Base-by-base conservation (phyloP, 306 rosid genomes). In the Prunus padus region DNA sequence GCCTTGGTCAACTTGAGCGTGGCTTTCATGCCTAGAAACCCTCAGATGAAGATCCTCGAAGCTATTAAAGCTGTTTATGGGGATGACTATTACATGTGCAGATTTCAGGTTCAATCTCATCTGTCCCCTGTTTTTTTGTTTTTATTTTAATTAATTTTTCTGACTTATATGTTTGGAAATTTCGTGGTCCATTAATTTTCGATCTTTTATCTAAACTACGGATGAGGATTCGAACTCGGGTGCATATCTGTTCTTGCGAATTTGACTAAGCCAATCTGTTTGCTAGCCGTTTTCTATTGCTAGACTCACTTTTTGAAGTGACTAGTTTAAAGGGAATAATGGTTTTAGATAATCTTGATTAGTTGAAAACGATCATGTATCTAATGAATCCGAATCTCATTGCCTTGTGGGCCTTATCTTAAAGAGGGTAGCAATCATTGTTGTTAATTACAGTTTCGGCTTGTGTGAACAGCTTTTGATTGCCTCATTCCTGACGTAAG, bases 1-100 rank as follows among this genome's bases (percentile, higher is more conserved):
- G 97, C 92, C 64, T 50, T 91, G 50, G 86, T 93, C 52, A 91
- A 82, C 72, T 4, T 87, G 83, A 89, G 97, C 51, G 93, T 84
- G 20, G n/a, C 67, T 11, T 91, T 87, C 68, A 75, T 1, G 52
- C 94, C 92, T 13, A 84, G 96, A 37, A 57, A 88, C 74, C 96
- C 96, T 16, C 69, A 61, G 9, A 78, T 80, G 77, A 88, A 88
- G 65, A 84, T 93, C 28, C 61, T 83, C 22, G 72, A 82, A 2
- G 54, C 87, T 10, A 20, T 89, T 12, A 84, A 82, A 79, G 88
- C 84, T 2, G 33, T 60, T 6, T 88, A 86, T 49, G 94, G 97
- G 12, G 76, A 84, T 67, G 96, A 90, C 74, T 86, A 88, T 31
- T 90, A 92, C 52, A 55, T 90, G 0, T 90, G 89, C 86, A 90